Percentiles rank a stretch among this genome's conserved stretches.
Conservation (phyloP, 306 rosid species). For the Sophora flavescens region DNA sequence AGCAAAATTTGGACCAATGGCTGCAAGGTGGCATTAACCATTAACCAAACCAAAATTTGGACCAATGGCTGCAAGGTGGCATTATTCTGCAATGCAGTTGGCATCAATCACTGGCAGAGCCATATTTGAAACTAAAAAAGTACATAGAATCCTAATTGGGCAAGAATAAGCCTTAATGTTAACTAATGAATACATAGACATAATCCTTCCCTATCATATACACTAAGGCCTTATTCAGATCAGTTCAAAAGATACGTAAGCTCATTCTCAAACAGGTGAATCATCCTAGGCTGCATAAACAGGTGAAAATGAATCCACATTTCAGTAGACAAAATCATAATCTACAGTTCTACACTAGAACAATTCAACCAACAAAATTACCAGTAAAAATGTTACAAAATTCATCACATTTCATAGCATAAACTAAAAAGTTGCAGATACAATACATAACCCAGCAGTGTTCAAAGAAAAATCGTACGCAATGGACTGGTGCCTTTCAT, state of each 20-base stretch:
- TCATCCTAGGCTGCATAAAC: constrained; percentile 9
- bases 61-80: too few species aligned
- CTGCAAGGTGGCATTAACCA: too few species aligned
- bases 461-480: background rate
- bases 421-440: constrained; percentile 6
- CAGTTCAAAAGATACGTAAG: background rate
- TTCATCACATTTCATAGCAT: constrained; percentile 26
- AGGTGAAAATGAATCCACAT: constrained; percentile 26
- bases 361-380: constrained; percentile 13
- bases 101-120: too few species aligned
- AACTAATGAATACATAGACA: too few species aligned
- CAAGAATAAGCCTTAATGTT: too few species aligned
- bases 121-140: too few species aligned
- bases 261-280: background rate
- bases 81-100: too few species aligned
- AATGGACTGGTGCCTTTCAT: constrained; percentile 43
- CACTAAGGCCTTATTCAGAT: too few species aligned
- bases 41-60: too few species aligned
- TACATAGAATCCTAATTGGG: too few species aligned
- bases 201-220: too few species aligned
- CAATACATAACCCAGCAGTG: background rate
- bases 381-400: background rate
- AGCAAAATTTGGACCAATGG: too few species aligned
- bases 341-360: background rate
- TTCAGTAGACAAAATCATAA: constrained; percentile 18